Evolutionary conservation across 2,329 filamentous ascomycete species (phyloP).

Genomic region (Westerdykella sp.): DNA sequence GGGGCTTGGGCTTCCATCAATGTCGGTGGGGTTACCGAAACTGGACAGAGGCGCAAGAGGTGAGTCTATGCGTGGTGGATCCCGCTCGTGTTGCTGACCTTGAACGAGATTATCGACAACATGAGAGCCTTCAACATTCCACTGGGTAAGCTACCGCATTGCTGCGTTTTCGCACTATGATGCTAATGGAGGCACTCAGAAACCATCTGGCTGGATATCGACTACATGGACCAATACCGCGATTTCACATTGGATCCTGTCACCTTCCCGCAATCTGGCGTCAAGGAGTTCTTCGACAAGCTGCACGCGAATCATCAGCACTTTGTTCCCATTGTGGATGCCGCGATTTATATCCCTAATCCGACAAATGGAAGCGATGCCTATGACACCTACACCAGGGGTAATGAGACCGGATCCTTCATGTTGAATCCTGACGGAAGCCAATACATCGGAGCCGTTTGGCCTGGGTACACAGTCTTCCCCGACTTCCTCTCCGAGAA

Average conservation of each 20-base stretch:
- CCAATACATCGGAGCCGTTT: conserved; percentile 51
- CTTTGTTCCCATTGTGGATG: conserved; percentile 57
- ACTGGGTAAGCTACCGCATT: conserved; percentile 23
- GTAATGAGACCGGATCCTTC: conserved; percentile 46
- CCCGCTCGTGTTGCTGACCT: neutral
- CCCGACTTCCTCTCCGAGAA: conserved; percentile 56
- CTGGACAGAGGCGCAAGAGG: conserved; percentile 58
- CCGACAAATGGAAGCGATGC: conserved; percentile 59
- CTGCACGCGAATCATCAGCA: conserved; percentile 52
- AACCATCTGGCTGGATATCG: conserved; percentile 43
- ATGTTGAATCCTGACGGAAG: conserved; percentile 51
- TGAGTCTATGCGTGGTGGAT: neutral
- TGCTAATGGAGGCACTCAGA: conserved; percentile 10
- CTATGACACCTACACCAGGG: conserved; percentile 48
- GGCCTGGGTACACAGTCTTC: conserved; percentile 57
- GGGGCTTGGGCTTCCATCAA: conserved; percentile 74
- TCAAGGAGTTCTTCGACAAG: conserved; percentile 46
- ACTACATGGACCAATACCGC: conserved; percentile 45
- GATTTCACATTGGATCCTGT: conserved; percentile 53
- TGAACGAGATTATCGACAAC: conserved; percentile 41
- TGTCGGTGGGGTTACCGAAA: conserved; percentile 78
- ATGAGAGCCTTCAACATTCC: conserved; percentile 53
- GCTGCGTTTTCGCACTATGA: neutral
- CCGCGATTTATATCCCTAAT: conserved; percentile 66
- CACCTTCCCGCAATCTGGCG: conserved; percentile 47